These are phyloP conservation scores for Pinguiococcus pyrenoidosus DNA, from an alignment of 108 stramenopile genomes.

Conservation along the genomic window DNA sequence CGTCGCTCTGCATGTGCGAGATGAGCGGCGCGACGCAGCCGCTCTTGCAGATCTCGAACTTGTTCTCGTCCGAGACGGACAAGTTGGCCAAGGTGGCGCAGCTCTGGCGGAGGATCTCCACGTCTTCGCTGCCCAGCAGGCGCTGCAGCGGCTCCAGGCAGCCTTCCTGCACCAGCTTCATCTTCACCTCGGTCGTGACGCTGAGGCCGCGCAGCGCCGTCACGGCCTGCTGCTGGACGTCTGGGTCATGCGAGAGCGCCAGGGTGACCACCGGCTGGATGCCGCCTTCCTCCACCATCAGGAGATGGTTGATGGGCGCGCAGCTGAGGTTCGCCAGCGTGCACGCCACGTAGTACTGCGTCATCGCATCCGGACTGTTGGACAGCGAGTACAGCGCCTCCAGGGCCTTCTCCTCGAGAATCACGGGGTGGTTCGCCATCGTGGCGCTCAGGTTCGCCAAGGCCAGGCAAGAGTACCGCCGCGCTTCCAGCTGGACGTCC, in stretches of 20 bases:
- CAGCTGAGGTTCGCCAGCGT: slow-evolving; percentile 62
- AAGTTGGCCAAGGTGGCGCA: slow-evolving; percentile 59
- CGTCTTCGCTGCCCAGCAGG: slow-evolving; percentile 52
- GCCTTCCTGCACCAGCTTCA: slow-evolving; percentile 67
- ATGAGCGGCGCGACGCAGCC: slow-evolving; percentile 58
- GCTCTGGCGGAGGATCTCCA: slow-evolving; percentile 53
- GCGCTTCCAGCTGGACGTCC: slow-evolving; percentile 38
- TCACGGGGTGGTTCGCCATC: slow-evolving; percentile 46
- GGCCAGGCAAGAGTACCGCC: slow-evolving; percentile 53
- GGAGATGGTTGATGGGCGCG: slow-evolving; percentile 47
- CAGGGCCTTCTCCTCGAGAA: slow-evolving; percentile 50
- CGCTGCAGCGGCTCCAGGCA: slow-evolving; percentile 55
- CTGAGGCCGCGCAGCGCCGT: slow-evolving; percentile 61
- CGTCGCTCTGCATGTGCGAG: slow-evolving; percentile 45
- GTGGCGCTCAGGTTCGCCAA: slow-evolving; percentile 64
- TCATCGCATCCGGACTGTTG: slow-evolving; percentile 49
- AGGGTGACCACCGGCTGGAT: slow-evolving; percentile 58
- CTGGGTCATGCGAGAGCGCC: slow-evolving; percentile 39
- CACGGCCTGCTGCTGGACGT: slow-evolving; percentile 60
- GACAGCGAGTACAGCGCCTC: slow-evolving; percentile 56
- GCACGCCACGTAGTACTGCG: slow-evolving; percentile 59
- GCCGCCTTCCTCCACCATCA: slow-evolving; percentile 60
- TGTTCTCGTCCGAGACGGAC: slow-evolving; percentile 57
- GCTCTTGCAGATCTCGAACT: slow-evolving; percentile 55
- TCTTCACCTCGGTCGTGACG: slow-evolving; percentile 46